phyloP scores from a whole-genome alignment of 2,329 filamentous ascomycete genomes.

The Aspergillus phoenicis region DNA sequence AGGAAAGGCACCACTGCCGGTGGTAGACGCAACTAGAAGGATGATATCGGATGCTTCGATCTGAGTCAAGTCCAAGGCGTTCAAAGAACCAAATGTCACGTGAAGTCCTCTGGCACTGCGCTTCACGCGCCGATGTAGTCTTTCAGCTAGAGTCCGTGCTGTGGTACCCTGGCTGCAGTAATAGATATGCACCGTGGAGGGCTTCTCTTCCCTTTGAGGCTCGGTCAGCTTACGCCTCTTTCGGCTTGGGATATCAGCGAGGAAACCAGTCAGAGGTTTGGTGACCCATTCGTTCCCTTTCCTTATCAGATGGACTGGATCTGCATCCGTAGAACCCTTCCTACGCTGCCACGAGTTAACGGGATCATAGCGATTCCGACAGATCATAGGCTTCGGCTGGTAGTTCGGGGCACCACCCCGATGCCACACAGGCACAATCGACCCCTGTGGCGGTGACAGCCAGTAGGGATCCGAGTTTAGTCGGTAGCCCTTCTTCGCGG shows the following conservation, averaged over 20 bases:
- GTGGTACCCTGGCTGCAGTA: constrained; percentile 7
- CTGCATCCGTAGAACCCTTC: not conserved
- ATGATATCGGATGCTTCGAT: not conserved
- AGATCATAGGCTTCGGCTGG: constrained; percentile 6
- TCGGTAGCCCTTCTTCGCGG: constrained; percentile 4
- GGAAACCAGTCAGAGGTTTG: not conserved
- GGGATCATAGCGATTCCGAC: constrained; percentile 2
- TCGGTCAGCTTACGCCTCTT: not conserved
- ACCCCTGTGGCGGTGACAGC: constrained; percentile 6
- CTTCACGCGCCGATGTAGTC: not conserved
- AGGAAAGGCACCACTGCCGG: not conserved
- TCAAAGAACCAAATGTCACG: not conserved
- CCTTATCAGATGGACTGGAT: not conserved
- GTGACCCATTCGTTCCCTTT: not conserved
- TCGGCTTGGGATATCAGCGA: too few relatives aligned
- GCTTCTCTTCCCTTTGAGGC: not conserved
- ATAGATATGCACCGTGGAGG: not conserved
- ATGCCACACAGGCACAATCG: constrained; percentile 7
- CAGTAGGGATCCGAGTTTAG: constrained; percentile 9
- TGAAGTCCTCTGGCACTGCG: not conserved
- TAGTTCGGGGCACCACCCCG: constrained; percentile 8
- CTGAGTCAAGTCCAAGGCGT: not conserved
- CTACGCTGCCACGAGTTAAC: constrained; percentile 5
- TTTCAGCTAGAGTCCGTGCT: not conserved
- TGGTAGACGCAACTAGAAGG: not conserved